Percentiles rank a stretch among this genome's conserved stretches.
phyloP scores from a whole-genome alignment of 441 rosid species.

The Eutrema salsugineum region DNA sequence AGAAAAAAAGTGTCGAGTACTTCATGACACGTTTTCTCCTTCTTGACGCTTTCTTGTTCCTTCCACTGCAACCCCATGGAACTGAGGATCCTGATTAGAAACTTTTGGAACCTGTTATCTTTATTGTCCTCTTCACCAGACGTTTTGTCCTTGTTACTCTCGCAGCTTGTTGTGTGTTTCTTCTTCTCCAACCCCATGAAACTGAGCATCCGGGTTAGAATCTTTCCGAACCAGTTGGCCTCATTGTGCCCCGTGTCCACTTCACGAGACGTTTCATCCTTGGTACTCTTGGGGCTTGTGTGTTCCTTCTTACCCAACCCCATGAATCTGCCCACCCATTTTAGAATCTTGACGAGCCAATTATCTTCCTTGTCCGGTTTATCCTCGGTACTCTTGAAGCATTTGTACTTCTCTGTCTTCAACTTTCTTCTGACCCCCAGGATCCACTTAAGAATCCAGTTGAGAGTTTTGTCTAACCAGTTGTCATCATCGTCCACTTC shows the following conservation, averaged over 20 bases:
- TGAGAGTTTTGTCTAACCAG: background rate
- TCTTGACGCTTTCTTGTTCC: background rate
- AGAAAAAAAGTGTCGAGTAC: conserved; percentile 19
- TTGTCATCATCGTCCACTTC: background rate
- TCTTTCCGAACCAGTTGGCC: background rate
- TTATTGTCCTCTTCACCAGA: too few relatives aligned
- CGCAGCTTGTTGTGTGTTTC: background rate
- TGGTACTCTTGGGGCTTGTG: background rate
- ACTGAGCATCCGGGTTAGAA: background rate
- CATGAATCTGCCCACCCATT: background rate
- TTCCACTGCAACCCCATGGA: background rate
- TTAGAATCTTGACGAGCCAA: background rate
- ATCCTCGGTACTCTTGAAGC: background rate
- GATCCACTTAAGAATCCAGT: background rate
- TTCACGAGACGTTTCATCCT: background rate
- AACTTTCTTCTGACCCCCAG: conserved; percentile 13
- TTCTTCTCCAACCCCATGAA: background rate
- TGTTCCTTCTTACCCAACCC: background rate
- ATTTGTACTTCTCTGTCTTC: background rate
- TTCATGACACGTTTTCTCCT: background rate
- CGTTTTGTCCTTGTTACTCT: background rate
- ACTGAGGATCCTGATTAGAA: background rate
- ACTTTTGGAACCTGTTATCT: background rate
- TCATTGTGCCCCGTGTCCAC: background rate
- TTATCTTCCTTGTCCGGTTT: background rate